phyloP scores from a whole-genome alignment of 2,329 filamentous ascomycete genomes.

The Rosellinia necatrix region DNA sequence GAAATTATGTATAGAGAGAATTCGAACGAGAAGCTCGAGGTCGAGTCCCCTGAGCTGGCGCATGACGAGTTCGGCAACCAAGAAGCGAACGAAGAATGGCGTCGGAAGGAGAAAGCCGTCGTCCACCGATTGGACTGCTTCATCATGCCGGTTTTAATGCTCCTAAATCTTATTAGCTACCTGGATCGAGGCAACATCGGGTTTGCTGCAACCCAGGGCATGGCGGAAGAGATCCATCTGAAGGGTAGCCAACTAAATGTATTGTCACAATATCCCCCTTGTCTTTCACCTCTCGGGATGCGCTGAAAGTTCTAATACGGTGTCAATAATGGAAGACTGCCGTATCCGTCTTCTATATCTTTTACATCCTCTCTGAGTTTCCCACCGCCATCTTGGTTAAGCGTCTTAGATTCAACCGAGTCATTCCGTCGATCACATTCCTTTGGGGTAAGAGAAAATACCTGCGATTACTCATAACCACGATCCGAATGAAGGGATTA shows the following conservation, averaged over 20 bases:
- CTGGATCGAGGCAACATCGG: conserved; percentile 37
- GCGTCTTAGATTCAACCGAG: conserved; percentile 34
- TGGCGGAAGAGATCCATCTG: conserved; percentile 30
- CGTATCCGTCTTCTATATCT: conserved; percentile 35
- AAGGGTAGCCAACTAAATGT: conserved; percentile 31
- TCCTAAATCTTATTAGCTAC: conserved; percentile 33
- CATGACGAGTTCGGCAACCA: conserved; percentile 1
- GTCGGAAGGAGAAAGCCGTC: conserved; percentile 21
- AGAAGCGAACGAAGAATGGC: conserved; percentile 3
- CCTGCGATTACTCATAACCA: no score
- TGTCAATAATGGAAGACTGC: conserved; percentile 26
- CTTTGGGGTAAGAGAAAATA: conserved; percentile 31
- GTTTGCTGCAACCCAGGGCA: conserved; percentile 36
- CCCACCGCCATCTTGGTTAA: conserved; percentile 34
- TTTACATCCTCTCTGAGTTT: conserved; percentile 37
- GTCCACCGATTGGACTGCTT: conserved; percentile 28
- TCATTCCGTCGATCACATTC: conserved; percentile 32
- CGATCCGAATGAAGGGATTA: background rate
- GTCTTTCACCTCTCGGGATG: background rate
- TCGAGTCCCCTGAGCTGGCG: conserved; percentile 4
- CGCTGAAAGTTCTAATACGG: background rate
- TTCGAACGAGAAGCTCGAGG: conserved; percentile 7
- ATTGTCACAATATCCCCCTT: background rate
- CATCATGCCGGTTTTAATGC: conserved; percentile 27
- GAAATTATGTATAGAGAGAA: conserved; percentile 3